A percentile compares a stretch with the other conserved stretches of the same genome.
These are phyloP conservation scores for Cladochytrium replicatum DNA, from an alignment of 192 early-diverging fungal genomes.

Conservation along the genomic window DNA sequence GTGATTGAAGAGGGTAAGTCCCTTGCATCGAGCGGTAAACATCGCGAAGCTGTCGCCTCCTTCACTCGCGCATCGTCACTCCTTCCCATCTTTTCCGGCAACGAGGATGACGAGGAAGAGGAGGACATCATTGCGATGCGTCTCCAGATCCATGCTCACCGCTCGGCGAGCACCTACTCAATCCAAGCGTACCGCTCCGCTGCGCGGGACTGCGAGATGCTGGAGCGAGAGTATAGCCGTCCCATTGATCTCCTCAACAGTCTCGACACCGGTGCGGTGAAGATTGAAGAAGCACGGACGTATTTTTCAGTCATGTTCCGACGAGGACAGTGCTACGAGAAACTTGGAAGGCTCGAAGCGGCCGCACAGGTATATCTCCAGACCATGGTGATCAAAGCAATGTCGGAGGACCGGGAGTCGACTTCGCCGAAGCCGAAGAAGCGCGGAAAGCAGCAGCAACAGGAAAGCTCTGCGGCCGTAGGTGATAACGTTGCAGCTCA, in stretches of 20 bases:
- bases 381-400: too few species aligned
- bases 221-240: conserved; percentile 16
- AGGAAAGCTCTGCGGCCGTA: too few species aligned
- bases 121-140: conserved; percentile 14
- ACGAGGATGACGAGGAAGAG: conserved; percentile 12
- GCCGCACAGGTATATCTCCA: too few species aligned
- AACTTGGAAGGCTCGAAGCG: too few species aligned
- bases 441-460: too few species aligned
- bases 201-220: conserved; percentile 15
- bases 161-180: conserved; percentile 7
- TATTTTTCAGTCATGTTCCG: too few species aligned
- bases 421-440: too few species aligned
- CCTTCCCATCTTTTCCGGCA: conserved; percentile 1
- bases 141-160: conserved; percentile 7
- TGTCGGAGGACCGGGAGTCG: too few species aligned
- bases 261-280: conserved; percentile 10
- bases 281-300: too few species aligned
- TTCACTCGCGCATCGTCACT: conserved; percentile 12
- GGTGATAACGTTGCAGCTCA: too few species aligned
- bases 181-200: conserved; percentile 13
- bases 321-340: too few species aligned
- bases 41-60: conserved; percentile 11
- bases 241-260: conserved; percentile 10
- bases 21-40: conserved; percentile 12
- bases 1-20: conserved; percentile 4